These are phyloP conservation scores for Globisporangium recalcitrans DNA, from an alignment of 352 stramenopile species.

Conservation along the genomic window DNA sequence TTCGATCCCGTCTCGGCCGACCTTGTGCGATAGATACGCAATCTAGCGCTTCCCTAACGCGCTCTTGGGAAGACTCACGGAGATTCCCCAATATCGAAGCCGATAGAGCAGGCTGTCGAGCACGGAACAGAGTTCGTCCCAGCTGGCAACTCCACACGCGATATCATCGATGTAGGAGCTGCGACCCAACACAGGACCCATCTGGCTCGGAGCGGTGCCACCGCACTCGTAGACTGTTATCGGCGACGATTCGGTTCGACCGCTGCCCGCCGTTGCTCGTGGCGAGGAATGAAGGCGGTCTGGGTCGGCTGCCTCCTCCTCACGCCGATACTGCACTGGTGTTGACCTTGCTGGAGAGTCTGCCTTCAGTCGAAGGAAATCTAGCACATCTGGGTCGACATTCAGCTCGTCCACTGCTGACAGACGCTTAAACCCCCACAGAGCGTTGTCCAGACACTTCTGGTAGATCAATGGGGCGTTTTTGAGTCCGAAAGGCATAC, in stretches of 20 bases:
- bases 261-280: too few species aligned
- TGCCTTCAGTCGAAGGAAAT: neutral
- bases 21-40: slow-evolving; percentile 17
- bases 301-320: too few species aligned
- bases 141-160: slow-evolving; percentile 10
- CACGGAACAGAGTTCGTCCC: slow-evolving; percentile 5
- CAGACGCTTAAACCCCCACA: slow-evolving; percentile 13
- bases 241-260: neutral
- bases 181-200: neutral
- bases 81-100: slow-evolving; percentile 19
- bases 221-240: neutral
- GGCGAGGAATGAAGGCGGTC: too few species aligned
- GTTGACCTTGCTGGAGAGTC: too few species aligned
- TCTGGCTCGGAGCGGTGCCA: neutral
- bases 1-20: slow-evolving; percentile 6
- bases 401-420: neutral
- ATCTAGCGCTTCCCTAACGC: slow-evolving; percentile 10
- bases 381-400: slow-evolving; percentile 8
- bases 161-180: slow-evolving; percentile 20
- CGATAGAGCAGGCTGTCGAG: slow-evolving; percentile 13
- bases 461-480: slow-evolving; percentile 19
- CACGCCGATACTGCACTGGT: too few species aligned
- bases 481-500: slow-evolving; percentile 24
- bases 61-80: slow-evolving; percentile 24
- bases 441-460: slow-evolving; percentile 11